Conservation (phyloP, 2,329 filamentous ascomycete species). For the Torrubiella hemipterigena region DNA sequence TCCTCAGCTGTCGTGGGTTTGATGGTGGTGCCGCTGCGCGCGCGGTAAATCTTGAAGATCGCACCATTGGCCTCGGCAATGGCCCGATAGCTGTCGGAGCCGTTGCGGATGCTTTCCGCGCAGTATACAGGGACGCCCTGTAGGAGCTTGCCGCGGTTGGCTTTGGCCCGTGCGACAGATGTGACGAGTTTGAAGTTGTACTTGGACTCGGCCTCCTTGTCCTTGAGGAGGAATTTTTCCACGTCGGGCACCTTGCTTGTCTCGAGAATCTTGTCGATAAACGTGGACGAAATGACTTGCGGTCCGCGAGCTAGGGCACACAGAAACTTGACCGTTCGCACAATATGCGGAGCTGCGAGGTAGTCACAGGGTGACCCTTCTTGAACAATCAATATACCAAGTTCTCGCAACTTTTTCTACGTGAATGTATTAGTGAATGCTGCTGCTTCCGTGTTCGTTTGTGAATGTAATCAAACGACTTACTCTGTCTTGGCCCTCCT, state of each 20-base stretch:
- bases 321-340: slow-evolving; percentile 90
- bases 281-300: slow-evolving; percentile 62
- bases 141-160: slow-evolving; percentile 67
- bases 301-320: slow-evolving; percentile 74
- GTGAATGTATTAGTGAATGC: slow-evolving; percentile 9
- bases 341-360: slow-evolving; percentile 73
- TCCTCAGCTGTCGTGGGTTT: slow-evolving; percentile 53
- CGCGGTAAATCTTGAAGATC: slow-evolving; percentile 64
- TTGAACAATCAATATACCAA: slow-evolving; percentile 71
- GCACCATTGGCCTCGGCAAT: slow-evolving; percentile 88
- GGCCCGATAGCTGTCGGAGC: slow-evolving; percentile 69
- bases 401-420: slow-evolving; percentile 68
- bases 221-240: slow-evolving; percentile 55
- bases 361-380: slow-evolving; percentile 71
- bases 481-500: slow-evolving; percentile 73
- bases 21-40: slow-evolving; percentile 57
- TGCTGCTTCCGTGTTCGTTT: background rate
- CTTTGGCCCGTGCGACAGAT: slow-evolving; percentile 57
- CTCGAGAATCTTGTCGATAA: slow-evolving; percentile 66
- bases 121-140: slow-evolving; percentile 72
- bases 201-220: slow-evolving; percentile 60
- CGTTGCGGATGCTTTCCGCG: slow-evolving; percentile 66
- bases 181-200: slow-evolving; percentile 58
- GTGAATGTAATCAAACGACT: too few relatives aligned
- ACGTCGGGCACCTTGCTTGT: slow-evolving; percentile 52